Conservation (phyloP, 768 basidiomycete species). For the Xerocomus spinulosus region DNA sequence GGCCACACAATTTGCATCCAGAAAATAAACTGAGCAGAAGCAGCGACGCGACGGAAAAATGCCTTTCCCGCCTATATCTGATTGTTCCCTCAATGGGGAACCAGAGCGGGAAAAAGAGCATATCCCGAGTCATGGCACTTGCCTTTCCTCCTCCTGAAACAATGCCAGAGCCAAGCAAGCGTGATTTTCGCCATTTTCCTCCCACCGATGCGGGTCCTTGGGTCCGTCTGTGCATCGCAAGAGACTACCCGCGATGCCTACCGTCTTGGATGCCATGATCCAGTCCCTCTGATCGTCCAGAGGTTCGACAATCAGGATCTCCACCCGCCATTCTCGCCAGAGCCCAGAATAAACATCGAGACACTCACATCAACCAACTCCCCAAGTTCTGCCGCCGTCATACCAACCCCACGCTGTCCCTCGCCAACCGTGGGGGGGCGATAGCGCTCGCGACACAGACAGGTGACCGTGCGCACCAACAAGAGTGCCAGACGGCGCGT, state of each 20-base stretch:
- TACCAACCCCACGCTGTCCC: conserved; percentile 12
- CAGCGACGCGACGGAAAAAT: not conserved
- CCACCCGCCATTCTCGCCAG: conserved; percentile 6
- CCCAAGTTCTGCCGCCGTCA: conserved; percentile 30
- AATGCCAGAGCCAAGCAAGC: conserved; percentile 3
- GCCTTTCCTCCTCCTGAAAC: conserved; percentile 3
- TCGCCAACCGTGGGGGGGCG: conserved; percentile 1
- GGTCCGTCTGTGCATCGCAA: conserved; percentile 1
- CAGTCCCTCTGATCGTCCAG: conserved; percentile 9
- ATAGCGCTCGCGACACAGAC: conserved; percentile 23
- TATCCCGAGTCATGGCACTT: too few relatives aligned
- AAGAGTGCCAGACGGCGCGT: conserved; percentile 15
- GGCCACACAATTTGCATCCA: not conserved
- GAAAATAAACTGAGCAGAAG: conserved; percentile 1
- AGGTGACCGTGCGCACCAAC: conserved; percentile 21
- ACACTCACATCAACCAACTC: conserved; percentile 32
- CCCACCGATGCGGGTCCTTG: conserved; percentile 14
- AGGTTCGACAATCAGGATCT: conserved; percentile 16
- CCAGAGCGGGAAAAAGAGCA: conserved; percentile 6
- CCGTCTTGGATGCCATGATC: conserved; percentile 16
- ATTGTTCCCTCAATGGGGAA: conserved; percentile 5
- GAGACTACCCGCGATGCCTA: conserved; percentile 1
- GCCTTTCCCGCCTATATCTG: not conserved
- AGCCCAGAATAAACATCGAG: not conserved
- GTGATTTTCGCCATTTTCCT: conserved; percentile 1